These are phyloP conservation scores for Fusarium sp. DNA, from an alignment of 2,329 filamentous ascomycete species.

Conservation along the genomic window DNA sequence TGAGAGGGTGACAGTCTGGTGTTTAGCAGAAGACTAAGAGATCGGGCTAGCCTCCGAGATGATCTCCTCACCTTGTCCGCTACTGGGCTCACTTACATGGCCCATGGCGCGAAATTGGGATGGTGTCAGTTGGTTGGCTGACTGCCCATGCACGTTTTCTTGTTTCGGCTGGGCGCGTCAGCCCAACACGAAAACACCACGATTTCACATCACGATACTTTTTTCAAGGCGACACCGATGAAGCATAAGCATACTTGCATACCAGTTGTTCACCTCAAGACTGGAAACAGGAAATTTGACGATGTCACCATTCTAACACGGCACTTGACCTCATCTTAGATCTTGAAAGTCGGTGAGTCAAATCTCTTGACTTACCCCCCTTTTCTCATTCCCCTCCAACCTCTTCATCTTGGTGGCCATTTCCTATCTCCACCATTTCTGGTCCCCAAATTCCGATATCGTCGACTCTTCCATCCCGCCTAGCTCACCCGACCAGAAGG, in stretches of 20 bases:
- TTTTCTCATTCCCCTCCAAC: slow-evolving; percentile 23
- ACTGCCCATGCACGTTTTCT: slow-evolving; percentile 31
- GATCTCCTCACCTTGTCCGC: slow-evolving; percentile 27
- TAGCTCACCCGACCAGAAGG: slow-evolving; percentile 41
- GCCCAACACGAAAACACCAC: slow-evolving; percentile 24
- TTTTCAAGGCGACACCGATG: background rate
- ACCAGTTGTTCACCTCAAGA: background rate
- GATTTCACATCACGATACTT: slow-evolving; percentile 24
- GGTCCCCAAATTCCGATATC: slow-evolving; percentile 33
- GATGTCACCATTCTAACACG: background rate
- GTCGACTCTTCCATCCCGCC: slow-evolving; percentile 19
- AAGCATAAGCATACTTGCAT: background rate
- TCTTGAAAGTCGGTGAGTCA: slow-evolving; percentile 22
- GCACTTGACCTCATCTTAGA: background rate
- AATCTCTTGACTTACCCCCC: slow-evolving; percentile 13
- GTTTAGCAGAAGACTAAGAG: slow-evolving; percentile 24
- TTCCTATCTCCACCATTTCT: slow-evolving; percentile 24
- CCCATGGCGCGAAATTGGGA: background rate
- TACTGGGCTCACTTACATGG: background rate
- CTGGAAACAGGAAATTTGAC: background rate
- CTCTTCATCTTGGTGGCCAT: slow-evolving; percentile 31
- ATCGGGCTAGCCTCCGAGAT: slow-evolving; percentile 25
- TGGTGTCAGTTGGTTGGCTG: slow-evolving; percentile 38
- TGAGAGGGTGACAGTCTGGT: slow-evolving; percentile 6
- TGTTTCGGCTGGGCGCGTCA: slow-evolving; percentile 25